Evolutionary conservation across 129 eudicot species (phyloP), one percentile per base, ranked within the genome.

Genomic region (Chrysanthemum lavandulifolium): DNA sequence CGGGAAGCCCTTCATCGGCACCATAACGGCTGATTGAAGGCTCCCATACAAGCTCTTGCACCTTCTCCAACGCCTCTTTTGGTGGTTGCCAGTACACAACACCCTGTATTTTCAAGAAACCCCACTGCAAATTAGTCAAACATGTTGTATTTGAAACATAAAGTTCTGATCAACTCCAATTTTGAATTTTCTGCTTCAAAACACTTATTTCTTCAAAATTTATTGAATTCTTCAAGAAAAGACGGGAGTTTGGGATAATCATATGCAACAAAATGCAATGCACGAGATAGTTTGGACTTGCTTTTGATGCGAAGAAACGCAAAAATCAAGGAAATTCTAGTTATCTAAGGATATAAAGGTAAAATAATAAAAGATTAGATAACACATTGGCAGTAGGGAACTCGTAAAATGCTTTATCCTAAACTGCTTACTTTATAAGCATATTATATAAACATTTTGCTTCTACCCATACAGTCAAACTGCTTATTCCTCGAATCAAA

Each of bases 11-110:
- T 80, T 95, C 99, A 78, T 90, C 95, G 15, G 96, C 89, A 80
- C 99, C 99, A 79, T 95, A 90, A 19, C 95, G 86, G 83, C 99
- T 90, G 40, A 88, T 49, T 69, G 89, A 83, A 78, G 99, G 99
- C 27, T 91, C 97, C 83, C 83, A 88, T 12, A 95, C 87, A 68
- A 83, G 86, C 49, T 95, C 76, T 71, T 83, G 82, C 74, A 88
- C 96, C 70, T 86, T 91, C 55, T 90, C 91, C 68, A 95, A 80
- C 19, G 99, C 97, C 50, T 71, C 75, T 50, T 82, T 85, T 13
- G 97, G 99, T 61, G 99, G 99, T 78, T 84, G 92, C 99, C 99
- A 95, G 58, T 91, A 83, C 75, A 95, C 99, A 18, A 95, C 97
- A 49, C 97, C 99, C 97, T 95, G 77, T 71, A 70, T 55, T 64